Evolutionary conservation across 2,329 filamentous ascomycete species (phyloP), one percentile per base, ranked within the genome.

Genomic region (Curvularia spicifera): DNA sequence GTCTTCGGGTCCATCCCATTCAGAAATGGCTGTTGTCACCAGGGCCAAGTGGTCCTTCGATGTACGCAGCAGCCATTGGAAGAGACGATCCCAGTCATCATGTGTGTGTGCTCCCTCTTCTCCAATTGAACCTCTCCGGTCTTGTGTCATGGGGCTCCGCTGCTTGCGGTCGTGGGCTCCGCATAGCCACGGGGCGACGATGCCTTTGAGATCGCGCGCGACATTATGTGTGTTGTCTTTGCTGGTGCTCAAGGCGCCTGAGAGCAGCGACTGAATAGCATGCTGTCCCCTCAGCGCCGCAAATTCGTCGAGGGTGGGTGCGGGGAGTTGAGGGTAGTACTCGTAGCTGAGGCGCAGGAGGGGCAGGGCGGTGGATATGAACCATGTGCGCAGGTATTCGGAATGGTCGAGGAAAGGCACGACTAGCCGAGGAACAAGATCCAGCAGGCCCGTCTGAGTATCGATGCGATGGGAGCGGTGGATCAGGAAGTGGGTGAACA

Each of bases 161-260:
- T 77, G 73, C 59, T 83, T 84, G 80, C 88, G 87, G 53, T 88
- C 84, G 20, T 77, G 82, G 50, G 87, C 82, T 45, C 86, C 87
- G 68, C 89, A 87, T 48, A 93, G 79, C 90, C 90, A 94, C 2
- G 91, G 90, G 0, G 87, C 88, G 49, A 93, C 78, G 37, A 93
- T 71, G 0, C 87, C 85, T 61, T 85, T 85, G 54, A 93, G 71
- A 70, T 93, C 89, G 56, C 89, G 84, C 1, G 85, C 87, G 47
- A 88, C 62, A 53, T 69, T 59, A 71, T 37, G 80, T 72, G 1
- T 63, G 53, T 63, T 68, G 31, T 40, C 29, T 40, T 31, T 55
- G 2, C 58, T 53, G 6, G 66, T 35, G 15, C 65, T 57, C 20
- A 64, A 58, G 10, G 68, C 63, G 33, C 71, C 69, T 7, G 69